Percentiles rank a stretch among this genome's conserved stretches.
These are phyloP conservation scores for Heliocybe sulcata DNA, from an alignment of 1,284 basidiomycete species.

Conservation along the genomic window DNA sequence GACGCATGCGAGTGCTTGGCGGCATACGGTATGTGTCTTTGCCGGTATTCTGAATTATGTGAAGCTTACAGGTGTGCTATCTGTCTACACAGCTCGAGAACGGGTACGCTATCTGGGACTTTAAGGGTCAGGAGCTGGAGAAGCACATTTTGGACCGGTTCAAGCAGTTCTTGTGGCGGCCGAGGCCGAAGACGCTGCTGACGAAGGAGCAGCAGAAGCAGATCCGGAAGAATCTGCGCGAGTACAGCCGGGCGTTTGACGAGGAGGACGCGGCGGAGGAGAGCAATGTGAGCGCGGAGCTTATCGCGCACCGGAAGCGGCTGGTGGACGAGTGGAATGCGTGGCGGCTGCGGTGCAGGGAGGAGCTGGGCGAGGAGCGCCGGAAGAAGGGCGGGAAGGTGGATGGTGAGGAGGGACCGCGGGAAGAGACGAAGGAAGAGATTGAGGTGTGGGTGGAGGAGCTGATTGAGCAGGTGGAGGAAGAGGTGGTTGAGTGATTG, in stretches of 20 bases:
- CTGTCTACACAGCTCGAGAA: slow-evolving; percentile 73
- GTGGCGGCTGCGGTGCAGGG: slow-evolving; percentile 68
- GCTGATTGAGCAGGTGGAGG: slow-evolving; percentile 85
- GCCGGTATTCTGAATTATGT: slow-evolving; percentile 1
- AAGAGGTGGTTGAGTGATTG: slow-evolving; percentile 53
- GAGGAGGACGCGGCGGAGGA: slow-evolving; percentile 97
- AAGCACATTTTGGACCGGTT: slow-evolving; percentile 91
- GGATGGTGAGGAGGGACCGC: slow-evolving; percentile 28
- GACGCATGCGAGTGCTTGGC: slow-evolving; percentile 94
- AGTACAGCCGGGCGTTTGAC: slow-evolving; percentile 90
- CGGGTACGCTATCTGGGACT: slow-evolving; percentile 97
- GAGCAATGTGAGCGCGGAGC: slow-evolving; percentile 89
- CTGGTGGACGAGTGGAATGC: slow-evolving; percentile 99
- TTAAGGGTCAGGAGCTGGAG: slow-evolving; percentile 88
- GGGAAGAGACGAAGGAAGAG: slow-evolving; percentile 70
- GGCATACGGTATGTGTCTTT: slow-evolving; percentile 67
- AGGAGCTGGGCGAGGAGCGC: slow-evolving; percentile 47
- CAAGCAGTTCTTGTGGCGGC: slow-evolving; percentile 99
- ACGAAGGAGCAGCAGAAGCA: slow-evolving; percentile 85
- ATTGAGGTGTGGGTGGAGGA: slow-evolving; percentile 91
- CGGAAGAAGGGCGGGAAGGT: slow-evolving; percentile 26
- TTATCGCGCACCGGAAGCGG: slow-evolving; percentile 86
- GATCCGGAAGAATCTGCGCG: slow-evolving; percentile 86
- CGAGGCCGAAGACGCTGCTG: slow-evolving; percentile 84
- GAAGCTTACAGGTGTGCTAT: slow-evolving; percentile 2